A percentile compares a stretch with the other conserved stretches of the same genome.
Evolutionary conservation across 2,329 filamentous ascomycete genomes (phyloP).

Genomic region (Exophiala xenobiotica): DNA sequence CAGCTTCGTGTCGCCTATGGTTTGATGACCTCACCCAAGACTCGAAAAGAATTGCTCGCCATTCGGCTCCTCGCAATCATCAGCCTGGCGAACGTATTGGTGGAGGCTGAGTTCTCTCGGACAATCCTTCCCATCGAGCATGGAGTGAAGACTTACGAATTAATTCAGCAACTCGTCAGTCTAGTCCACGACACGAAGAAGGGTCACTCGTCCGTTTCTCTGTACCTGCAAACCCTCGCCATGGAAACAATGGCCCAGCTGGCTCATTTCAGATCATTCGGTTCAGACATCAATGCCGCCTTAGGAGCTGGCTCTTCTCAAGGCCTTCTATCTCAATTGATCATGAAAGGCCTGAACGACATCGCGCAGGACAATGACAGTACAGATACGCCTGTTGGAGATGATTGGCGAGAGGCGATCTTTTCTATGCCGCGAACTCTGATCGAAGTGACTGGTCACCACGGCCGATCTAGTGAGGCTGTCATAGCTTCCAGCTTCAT

Average conservation of each 20-base stretch:
- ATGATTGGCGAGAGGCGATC: constrained; percentile 86
- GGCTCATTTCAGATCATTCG: constrained; percentile 72
- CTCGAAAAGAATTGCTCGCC: constrained; percentile 72
- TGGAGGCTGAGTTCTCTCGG: constrained; percentile 77
- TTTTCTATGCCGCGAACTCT: constrained; percentile 86
- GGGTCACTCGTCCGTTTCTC: constrained; percentile 65
- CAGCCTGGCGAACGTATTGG: constrained; percentile 86
- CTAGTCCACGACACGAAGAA: constrained; percentile 80
- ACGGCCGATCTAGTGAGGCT: constrained; percentile 67
- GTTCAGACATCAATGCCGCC: constrained; percentile 81
- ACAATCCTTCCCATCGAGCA: constrained; percentile 83
- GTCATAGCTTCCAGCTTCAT: constrained; percentile 80
- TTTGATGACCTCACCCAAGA: constrained; percentile 63
- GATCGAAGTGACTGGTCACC: constrained; percentile 27
- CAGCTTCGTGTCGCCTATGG: constrained; percentile 81
- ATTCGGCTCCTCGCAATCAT: constrained; percentile 82
- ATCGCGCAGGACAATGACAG: constrained; percentile 63
- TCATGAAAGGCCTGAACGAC: constrained; percentile 83
- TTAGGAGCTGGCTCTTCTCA: constrained; percentile 95
- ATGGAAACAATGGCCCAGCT: constrained; percentile 82
- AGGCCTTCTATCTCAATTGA: constrained; percentile 87
- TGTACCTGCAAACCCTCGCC: constrained; percentile 77
- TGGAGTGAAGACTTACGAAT: constrained; percentile 83
- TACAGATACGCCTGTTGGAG: constrained; percentile 64
- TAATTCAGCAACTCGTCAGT: constrained; percentile 89